Percentiles rank a stretch among this genome's conserved stretches.
Evolutionary conservation across 768 basidiomycete genomes (phyloP).

Genomic region (Mycena indigotica): DNA sequence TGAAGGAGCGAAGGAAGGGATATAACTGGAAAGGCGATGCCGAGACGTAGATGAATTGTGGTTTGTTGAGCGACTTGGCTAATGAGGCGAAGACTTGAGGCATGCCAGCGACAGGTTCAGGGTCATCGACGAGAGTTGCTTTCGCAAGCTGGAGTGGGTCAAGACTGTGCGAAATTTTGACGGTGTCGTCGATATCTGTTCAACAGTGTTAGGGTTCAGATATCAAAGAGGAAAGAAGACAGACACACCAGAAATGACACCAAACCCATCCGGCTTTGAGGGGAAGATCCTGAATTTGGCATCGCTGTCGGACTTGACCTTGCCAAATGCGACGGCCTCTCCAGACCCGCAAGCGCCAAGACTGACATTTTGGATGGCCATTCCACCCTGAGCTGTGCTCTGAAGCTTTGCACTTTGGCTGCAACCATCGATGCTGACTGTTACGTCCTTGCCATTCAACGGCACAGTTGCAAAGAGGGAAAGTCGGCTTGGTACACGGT

Average conservation of each 20-base stretch:
- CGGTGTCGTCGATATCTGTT: constrained; percentile 47
- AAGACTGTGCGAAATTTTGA: constrained; percentile 45
- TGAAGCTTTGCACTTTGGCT: constrained; percentile 24
- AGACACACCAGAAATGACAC: constrained; percentile 44
- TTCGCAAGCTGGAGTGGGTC: constrained; percentile 36
- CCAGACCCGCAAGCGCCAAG: constrained; percentile 34
- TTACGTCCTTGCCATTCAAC: constrained; percentile 34
- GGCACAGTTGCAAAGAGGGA: constrained; percentile 39
- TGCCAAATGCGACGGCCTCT: constrained; percentile 20
- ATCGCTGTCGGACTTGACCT: constrained; percentile 20
- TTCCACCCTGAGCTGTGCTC: constrained; percentile 35
- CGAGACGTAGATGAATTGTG: constrained; percentile 47
- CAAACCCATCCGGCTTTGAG: constrained; percentile 41
- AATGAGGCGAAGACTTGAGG: constrained; percentile 45
- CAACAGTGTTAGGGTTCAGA: neutral
- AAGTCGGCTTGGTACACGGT: constrained; percentile 31
- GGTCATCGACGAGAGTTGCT: constrained; percentile 43
- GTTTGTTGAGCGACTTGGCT: constrained; percentile 35
- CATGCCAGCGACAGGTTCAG: constrained; percentile 47
- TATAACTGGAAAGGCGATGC: constrained; percentile 49
- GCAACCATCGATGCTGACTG: constrained; percentile 37
- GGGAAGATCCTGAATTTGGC: constrained; percentile 37
- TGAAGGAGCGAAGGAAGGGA: constrained; percentile 45
- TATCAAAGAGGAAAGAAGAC: neutral
- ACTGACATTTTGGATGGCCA: constrained; percentile 35